Conservation (phyloP, 2,329 filamentous ascomycete genomes). For the Fusarium floridanum region DNA sequence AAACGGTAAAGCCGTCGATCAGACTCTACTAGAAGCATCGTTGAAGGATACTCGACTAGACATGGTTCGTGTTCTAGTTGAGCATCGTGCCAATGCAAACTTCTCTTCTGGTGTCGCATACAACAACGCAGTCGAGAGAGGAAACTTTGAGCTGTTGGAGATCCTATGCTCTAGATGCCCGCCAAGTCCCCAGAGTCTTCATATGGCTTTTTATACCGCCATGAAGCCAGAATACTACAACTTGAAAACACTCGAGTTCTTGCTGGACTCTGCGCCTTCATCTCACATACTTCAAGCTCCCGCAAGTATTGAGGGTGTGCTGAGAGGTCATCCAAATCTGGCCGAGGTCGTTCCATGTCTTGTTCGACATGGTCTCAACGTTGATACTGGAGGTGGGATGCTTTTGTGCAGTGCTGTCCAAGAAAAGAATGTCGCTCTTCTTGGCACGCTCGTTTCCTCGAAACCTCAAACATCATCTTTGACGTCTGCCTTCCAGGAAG, state of each 20-base stretch:
- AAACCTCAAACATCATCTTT: neutral
- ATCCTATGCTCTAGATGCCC: neutral
- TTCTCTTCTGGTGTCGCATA: neutral
- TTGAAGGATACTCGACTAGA: neutral
- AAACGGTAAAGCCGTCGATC: neutral
- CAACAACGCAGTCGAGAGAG: neutral
- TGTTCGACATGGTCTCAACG: neutral
- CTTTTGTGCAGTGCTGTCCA: neutral
- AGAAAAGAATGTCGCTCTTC: neutral
- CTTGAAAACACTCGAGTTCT: neutral
- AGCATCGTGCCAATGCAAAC: conserved; percentile 15
- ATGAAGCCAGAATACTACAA: neutral
- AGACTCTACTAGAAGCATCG: neutral
- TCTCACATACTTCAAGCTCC: neutral
- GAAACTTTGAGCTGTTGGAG: neutral
- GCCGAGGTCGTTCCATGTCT: neutral
- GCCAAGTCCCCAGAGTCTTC: neutral
- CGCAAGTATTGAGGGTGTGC: rapidly evolving
- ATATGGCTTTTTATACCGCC: neutral
- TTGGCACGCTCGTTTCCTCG: neutral
- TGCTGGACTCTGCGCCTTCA: neutral
- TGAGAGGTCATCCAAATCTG: neutral
- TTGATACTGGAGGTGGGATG: conserved; percentile 1
- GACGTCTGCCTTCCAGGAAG: neutral
- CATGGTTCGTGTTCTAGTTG: neutral